Evolutionary conservation across 495 filamentous ascomycete species (phyloP).

Genomic region (Talaromyces wortmannii): DNA sequence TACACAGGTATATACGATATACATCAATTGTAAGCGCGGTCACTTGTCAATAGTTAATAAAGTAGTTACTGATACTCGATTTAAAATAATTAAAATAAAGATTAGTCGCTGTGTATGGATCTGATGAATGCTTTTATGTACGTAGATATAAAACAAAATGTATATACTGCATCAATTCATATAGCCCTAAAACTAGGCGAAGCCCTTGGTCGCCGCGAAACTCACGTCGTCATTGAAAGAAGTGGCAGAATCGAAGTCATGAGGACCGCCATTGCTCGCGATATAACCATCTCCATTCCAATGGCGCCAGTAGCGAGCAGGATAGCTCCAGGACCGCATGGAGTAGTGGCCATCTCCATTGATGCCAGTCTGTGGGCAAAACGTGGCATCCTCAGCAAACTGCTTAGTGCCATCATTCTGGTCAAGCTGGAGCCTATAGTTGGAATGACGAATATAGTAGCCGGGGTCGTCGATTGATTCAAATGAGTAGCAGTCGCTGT

Average conservation of each 20-base stretch:
- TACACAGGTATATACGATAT: too few relatives aligned
- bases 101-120: too few relatives aligned
- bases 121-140: too few relatives aligned
- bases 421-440: slow-evolving; percentile 30
- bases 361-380: slow-evolving; percentile 45
- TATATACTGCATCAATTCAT: too few relatives aligned
- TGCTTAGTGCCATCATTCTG: slow-evolving; percentile 43
- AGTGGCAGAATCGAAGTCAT: slow-evolving; percentile 37
- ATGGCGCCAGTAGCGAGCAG: slow-evolving; percentile 48
- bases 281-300: slow-evolving; percentile 29
- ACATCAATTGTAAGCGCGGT: too few relatives aligned
- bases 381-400: slow-evolving; percentile 49
- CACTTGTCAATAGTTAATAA: too few relatives aligned
- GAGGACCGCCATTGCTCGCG: slow-evolving; percentile 45
- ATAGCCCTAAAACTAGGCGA: slow-evolving; percentile 19
- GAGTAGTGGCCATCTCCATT: slow-evolving; percentile 32
- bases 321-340: slow-evolving; percentile 48
- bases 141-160: too few relatives aligned
- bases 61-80: too few relatives aligned
- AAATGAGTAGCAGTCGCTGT: slow-evolving; percentile 47
- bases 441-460: slow-evolving; percentile 45
- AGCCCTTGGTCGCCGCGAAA: slow-evolving; percentile 34
- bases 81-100: too few relatives aligned
- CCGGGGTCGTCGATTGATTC: slow-evolving; percentile 47
- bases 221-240: slow-evolving; percentile 47